Conservation (phyloP, 1,284 basidiomycete species). For the Marasmius oreades region DNA sequence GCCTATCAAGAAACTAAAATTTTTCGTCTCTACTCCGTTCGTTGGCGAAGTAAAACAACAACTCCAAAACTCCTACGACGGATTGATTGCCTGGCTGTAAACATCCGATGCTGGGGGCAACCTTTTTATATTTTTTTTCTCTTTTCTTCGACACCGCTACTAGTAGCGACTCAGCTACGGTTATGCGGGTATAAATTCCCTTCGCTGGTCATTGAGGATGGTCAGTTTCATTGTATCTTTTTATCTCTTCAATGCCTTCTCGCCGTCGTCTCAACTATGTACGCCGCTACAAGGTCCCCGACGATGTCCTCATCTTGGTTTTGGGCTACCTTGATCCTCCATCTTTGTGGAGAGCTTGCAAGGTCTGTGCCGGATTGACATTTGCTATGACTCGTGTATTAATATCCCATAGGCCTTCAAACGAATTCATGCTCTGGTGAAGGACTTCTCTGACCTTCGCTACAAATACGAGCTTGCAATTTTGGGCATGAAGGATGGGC, state of each 20-base stretch:
- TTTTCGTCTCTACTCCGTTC: conserved; percentile 16
- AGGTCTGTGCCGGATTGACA: conserved; percentile 30
- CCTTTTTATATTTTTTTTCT: conserved; percentile 35
- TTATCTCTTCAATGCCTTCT: conserved; percentile 30
- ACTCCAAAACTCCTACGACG: conserved; percentile 29
- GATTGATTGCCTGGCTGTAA: conserved; percentile 33
- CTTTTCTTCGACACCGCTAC: conserved; percentile 25
- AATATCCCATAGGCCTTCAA: conserved; percentile 38
- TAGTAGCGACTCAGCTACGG: conserved; percentile 16
- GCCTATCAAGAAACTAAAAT: conserved; percentile 7
- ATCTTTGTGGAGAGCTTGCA: conserved; percentile 48
- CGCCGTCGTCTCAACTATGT: conserved; percentile 38
- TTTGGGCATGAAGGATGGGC: conserved; percentile 54
- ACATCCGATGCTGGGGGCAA: conserved; percentile 36
- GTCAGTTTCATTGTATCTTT: conserved; percentile 4
- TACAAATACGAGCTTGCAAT: conserved; percentile 53
- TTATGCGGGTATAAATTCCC: conserved; percentile 42
- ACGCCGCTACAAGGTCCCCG: conserved; percentile 45
- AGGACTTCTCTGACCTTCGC: conserved; percentile 44
- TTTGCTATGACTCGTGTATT: not conserved
- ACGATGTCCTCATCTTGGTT: conserved; percentile 51
- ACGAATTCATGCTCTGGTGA: conserved; percentile 39
- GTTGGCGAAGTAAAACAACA: conserved; percentile 24
- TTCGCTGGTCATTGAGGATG: not conserved
- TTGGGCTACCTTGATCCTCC: conserved; percentile 50